These are phyloP conservation scores for Daldinia decipiens DNA, from an alignment of 495 filamentous ascomycete species.

Conservation along the genomic window DNA sequence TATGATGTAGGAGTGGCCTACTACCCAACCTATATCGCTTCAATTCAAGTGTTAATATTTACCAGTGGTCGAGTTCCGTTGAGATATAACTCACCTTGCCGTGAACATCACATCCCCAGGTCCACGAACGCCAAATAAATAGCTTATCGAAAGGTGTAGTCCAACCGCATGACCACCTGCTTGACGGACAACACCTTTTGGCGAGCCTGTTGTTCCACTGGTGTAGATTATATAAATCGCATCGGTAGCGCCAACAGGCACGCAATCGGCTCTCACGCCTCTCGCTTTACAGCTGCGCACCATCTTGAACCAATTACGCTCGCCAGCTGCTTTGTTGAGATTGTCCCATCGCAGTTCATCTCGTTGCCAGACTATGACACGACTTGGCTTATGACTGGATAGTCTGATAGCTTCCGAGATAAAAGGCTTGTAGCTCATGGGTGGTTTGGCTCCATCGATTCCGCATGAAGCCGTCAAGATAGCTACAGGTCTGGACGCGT, in stretches of 20 bases:
- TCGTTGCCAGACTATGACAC: conserved; percentile 79
- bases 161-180: conserved; percentile 91
- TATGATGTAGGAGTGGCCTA: conserved; percentile 85
- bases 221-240: conserved; percentile 93
- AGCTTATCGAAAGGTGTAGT: conserved; percentile 78
- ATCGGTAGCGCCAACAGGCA: conserved; percentile 80
- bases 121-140: conserved; percentile 80
- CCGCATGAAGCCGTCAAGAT: conserved; percentile 93
- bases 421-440: conserved; percentile 74
- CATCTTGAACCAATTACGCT: conserved; percentile 82
- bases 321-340: conserved; percentile 68
- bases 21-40: conserved; percentile 86
- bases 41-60: conserved; percentile 43
- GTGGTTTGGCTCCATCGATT: conserved; percentile 85
- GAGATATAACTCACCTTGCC: conserved; percentile 56
- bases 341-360: conserved; percentile 79
- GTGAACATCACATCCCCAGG: conserved; percentile 87
- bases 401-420: conserved; percentile 72
- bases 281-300: conserved; percentile 73
- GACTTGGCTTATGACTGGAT: conserved; percentile 70
- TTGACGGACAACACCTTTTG: conserved; percentile 87
- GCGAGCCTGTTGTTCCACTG: conserved; percentile 81
- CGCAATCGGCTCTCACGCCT: conserved; percentile 71
- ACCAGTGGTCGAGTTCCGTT: conserved; percentile 20
- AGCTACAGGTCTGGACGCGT: conserved; percentile 76